These are phyloP conservation scores for Talaromyces piceae DNA, from an alignment of 2,329 filamentous ascomycete genomes.

Conservation along the genomic window DNA sequence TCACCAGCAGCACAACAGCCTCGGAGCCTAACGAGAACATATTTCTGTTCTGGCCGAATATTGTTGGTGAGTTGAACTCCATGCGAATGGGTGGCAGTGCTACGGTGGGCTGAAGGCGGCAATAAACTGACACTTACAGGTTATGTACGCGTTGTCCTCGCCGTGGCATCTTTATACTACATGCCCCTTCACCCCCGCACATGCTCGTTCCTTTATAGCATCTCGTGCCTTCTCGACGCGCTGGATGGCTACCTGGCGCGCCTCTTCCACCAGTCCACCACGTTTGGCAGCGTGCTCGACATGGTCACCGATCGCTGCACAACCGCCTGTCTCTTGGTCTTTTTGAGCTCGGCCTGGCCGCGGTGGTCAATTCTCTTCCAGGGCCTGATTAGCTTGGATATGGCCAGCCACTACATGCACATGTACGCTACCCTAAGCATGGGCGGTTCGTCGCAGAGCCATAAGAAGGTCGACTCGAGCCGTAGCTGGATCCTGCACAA, in stretches of 20 bases:
- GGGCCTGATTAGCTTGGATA: conserved; percentile 80
- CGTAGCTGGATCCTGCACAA: conserved; percentile 84
- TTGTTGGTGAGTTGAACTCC: conserved; percentile 57
- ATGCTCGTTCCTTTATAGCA: conserved; percentile 75
- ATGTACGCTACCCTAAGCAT: conserved; percentile 95
- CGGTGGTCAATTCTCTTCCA: conserved; percentile 94
- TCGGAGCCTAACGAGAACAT: conserved; percentile 58
- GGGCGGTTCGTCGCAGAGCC: conserved; percentile 69
- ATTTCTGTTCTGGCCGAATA: conserved; percentile 72
- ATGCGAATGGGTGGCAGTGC: not conserved
- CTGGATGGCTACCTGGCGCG: conserved; percentile 91
- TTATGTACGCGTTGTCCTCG: conserved; percentile 70
- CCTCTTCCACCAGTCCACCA: conserved; percentile 79
- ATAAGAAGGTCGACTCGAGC: conserved; percentile 88
- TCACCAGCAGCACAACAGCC: conserved; percentile 21
- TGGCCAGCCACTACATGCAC: conserved; percentile 97
- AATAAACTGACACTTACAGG: conserved; percentile 40
- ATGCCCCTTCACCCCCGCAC: conserved; percentile 98
- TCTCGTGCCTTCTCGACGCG: conserved; percentile 92
- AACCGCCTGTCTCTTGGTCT: conserved; percentile 88
- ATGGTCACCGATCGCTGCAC: conserved; percentile 99
- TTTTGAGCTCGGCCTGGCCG: conserved; percentile 88
- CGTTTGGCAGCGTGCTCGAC: conserved; percentile 92
- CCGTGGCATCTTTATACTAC: conserved; percentile 90
- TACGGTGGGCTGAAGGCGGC: not conserved